Evolutionary conservation across 2,329 filamentous ascomycete species (phyloP).

Genomic region (Aspergillus quadricinctus): DNA sequence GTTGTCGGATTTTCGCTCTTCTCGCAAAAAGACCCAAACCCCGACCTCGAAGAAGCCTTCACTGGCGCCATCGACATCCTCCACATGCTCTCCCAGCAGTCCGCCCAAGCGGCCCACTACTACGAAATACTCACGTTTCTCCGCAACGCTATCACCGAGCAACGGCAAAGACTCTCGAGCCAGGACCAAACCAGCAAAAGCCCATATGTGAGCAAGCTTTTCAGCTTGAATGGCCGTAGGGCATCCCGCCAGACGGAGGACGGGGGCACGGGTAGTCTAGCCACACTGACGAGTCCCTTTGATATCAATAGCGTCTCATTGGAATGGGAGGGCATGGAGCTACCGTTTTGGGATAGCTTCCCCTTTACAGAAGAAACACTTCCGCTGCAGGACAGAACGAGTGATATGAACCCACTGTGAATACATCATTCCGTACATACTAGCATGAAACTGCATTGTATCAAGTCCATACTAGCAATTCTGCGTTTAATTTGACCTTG

Average conservation of each 20-base stretch:
- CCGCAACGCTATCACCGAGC: constrained; percentile 43
- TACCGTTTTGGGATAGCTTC: constrained; percentile 34
- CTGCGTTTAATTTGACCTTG: neutral
- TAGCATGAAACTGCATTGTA: no score
- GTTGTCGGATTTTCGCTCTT: constrained; percentile 56
- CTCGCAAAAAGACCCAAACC: constrained; percentile 43
- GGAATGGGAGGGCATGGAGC: constrained; percentile 32
- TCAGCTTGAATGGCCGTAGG: constrained; percentile 25
- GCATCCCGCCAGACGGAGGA: constrained; percentile 7
- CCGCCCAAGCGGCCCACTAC: constrained; percentile 56
- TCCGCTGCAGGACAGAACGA: neutral
- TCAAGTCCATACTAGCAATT: no score
- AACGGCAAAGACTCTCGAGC: constrained; percentile 30
- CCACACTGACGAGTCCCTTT: constrained; percentile 11
- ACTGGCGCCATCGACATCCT: constrained; percentile 49
- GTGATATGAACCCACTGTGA: neutral
- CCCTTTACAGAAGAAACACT: constrained; percentile 25
- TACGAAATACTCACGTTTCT: constrained; percentile 51
- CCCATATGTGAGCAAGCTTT: constrained; percentile 35
- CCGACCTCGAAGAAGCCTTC: constrained; percentile 43
- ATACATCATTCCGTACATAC: neutral
- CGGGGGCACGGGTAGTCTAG: constrained; percentile 1
- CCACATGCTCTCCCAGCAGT: constrained; percentile 44
- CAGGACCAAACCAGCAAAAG: constrained; percentile 26
- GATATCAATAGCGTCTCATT: constrained; percentile 17